Conservation (phyloP, 352 stramenopile species). For the Albugo candida region DNA sequence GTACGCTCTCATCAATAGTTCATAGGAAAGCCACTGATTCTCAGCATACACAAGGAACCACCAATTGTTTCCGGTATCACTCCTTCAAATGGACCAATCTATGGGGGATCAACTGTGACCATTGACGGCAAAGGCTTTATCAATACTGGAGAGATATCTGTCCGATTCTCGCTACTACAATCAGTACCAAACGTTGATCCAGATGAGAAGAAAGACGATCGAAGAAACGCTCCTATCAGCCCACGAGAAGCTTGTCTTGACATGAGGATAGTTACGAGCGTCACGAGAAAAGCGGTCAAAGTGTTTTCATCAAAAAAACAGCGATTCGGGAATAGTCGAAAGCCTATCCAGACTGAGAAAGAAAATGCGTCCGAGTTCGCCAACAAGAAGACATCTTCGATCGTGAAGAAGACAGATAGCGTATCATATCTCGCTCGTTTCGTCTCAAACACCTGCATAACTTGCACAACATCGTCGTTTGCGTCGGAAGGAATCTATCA, state of each 20-base stretch:
- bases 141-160: slow-evolving; percentile 30
- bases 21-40: slow-evolving; percentile 21
- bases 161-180: slow-evolving; percentile 38
- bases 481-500: slow-evolving; percentile 43
- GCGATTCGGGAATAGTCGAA: background rate
- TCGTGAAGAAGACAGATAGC: slow-evolving; percentile 8
- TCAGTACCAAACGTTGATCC: slow-evolving; percentile 6
- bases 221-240: background rate
- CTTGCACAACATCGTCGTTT: slow-evolving; percentile 28
- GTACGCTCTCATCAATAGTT: slow-evolving; percentile 13
- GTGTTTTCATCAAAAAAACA: background rate
- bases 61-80: slow-evolving; percentile 19
- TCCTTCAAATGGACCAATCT: slow-evolving; percentile 57
- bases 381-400: slow-evolving; percentile 5
- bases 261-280: background rate
- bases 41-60: slow-evolving; percentile 31
- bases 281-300: background rate
- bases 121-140: slow-evolving; percentile 43
- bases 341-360: background rate
- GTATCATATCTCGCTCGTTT: slow-evolving; percentile 7
- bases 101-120: slow-evolving; percentile 35
- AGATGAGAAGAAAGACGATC: background rate
- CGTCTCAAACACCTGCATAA: slow-evolving; percentile 21
- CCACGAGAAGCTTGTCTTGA: too few species aligned
- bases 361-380: slow-evolving; percentile 1